phyloP scores from a whole-genome alignment of 257 asterid species.

The Ilex aquifolium region DNA sequence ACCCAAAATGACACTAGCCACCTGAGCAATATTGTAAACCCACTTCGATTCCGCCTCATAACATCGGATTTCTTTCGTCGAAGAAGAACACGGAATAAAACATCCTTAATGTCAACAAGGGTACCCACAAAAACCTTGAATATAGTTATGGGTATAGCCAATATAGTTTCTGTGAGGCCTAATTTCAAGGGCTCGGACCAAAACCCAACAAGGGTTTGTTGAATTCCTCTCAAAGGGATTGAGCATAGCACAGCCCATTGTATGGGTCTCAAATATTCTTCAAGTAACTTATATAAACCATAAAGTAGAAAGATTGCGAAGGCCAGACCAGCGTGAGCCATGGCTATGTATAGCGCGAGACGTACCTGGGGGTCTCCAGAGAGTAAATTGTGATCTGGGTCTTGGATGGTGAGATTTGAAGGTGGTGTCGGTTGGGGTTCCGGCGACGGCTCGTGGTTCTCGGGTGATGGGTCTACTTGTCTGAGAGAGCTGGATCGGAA shows the following conservation, averaged over 20 bases:
- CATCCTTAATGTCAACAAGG: conserved; percentile 61
- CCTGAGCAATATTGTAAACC: conserved; percentile 54
- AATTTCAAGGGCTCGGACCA: conserved; percentile 83
- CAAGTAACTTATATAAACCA: conserved; percentile 69
- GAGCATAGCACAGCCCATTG: conserved; percentile 95
- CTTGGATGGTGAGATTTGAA: neutral
- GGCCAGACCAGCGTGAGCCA: conserved; percentile 95
- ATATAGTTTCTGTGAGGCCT: conserved; percentile 84
- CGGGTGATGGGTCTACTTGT: conserved; percentile 52
- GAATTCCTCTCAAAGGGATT: conserved; percentile 82
- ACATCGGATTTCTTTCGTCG: conserved; percentile 36
- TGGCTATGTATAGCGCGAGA: conserved; percentile 86
- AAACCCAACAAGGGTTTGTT: conserved; percentile 73
- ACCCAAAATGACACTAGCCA: conserved; percentile 93
- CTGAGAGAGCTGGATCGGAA: conserved; percentile 87
- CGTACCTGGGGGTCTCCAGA: conserved; percentile 88
- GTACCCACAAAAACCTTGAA: conserved; percentile 72
- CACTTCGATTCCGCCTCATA: conserved; percentile 51
- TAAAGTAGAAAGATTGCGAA: conserved; percentile 56
- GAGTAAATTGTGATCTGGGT: conserved; percentile 22
- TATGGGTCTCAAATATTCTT: conserved; percentile 75
- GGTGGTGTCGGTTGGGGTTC: conserved; percentile 10
- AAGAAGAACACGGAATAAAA: conserved; percentile 32
- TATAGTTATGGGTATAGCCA: conserved; percentile 81
- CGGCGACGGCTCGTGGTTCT: conserved; percentile 21